Base-by-base conservation (phyloP, 2,329 filamentous ascomycete species). In the Aspergillus neoniger region DNA sequence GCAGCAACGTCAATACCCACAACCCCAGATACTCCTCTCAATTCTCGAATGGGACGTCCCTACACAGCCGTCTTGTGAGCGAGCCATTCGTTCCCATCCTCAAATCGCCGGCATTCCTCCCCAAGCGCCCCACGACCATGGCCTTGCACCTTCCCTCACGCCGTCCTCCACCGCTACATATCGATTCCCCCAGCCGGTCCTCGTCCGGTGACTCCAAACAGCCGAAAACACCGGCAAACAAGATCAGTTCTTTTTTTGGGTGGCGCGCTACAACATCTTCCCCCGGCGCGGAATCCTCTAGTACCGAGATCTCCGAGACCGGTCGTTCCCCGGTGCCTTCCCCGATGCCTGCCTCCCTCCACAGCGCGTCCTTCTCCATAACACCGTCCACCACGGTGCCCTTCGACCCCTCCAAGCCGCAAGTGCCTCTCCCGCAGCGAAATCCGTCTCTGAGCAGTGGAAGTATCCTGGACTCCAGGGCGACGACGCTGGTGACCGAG, bases 401-500 rank as follows among this genome's bases (percentile, higher is more conserved):
- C 2, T 77, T 85, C 41, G 83, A 86, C 67, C 79, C 83, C 36
- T 77, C 80, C 61, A 79, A 79, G 65, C 78, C 49, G n/a, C 52
- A 85, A 71, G 78, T 77, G 79, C 80, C 74, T 79, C 80, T 69
- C 69, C 81, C 58, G 70, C 79, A 65, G 15, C 68, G 75, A 57
- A 74, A 74, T 60, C 68, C 71, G 17, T 75, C 81, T 73, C 57
- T 83, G 72, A 64, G 82, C 77, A 64, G 76, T 77, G 53, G 75
- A 76, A 61, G 78, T 76, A 52, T 76, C 67, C 56, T 79, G 75
- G 69, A 79, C 71, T 58, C 77, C 70, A 68, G 79, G 72, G 71
- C 83, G 76, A 68, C 80, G 83, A 66, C 83, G 68, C 74, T 92
- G 75, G 85, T 96, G 70, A 87, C 92, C 74, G 92, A 96, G 74